Evolutionary conservation across 2,329 filamentous ascomycete species (phyloP).

Genomic region (Rhynchosporium secalis): DNA sequence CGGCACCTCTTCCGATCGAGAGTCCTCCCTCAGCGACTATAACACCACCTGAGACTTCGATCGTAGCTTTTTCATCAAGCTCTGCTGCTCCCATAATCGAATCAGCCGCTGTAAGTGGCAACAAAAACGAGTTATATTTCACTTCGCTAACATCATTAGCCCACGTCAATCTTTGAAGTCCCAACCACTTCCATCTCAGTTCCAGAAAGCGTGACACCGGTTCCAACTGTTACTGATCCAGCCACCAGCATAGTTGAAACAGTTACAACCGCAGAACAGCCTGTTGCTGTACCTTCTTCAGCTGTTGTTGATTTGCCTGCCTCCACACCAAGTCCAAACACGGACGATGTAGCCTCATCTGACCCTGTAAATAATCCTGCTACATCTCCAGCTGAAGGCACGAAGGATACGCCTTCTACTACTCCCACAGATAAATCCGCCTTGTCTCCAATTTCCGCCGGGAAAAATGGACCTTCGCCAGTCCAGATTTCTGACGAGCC

Average conservation of each 20-base stretch:
- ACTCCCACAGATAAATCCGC: no score
- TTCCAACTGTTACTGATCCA: not conserved
- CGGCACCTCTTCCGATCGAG: no score
- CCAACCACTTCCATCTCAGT: constrained; percentile 10
- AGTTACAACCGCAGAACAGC: not conserved
- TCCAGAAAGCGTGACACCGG: constrained; percentile 2
- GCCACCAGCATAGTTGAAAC: not conserved
- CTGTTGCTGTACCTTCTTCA: constrained; percentile 3
- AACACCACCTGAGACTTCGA: not conserved
- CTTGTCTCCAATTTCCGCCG: not conserved
- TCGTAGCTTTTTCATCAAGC: constrained; percentile 4
- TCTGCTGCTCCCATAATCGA: not conserved
- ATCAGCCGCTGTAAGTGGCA: not conserved
- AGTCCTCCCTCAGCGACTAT: not conserved
- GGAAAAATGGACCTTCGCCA: not conserved
- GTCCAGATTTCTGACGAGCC: not conserved
- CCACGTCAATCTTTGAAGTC: constrained; percentile 3
- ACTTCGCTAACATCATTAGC: not conserved
- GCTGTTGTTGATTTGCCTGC: not conserved
- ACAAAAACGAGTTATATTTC: not conserved
- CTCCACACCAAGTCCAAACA: not conserved
- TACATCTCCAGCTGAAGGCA: no score
- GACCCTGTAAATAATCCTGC: no score
- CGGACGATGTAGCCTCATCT: not conserved
- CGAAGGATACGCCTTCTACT: no score